Percentiles rank a stretch among this genome's conserved stretches.
Conservation (phyloP, 2,329 filamentous ascomycete species). For the Spiromastix sp. region DNA sequence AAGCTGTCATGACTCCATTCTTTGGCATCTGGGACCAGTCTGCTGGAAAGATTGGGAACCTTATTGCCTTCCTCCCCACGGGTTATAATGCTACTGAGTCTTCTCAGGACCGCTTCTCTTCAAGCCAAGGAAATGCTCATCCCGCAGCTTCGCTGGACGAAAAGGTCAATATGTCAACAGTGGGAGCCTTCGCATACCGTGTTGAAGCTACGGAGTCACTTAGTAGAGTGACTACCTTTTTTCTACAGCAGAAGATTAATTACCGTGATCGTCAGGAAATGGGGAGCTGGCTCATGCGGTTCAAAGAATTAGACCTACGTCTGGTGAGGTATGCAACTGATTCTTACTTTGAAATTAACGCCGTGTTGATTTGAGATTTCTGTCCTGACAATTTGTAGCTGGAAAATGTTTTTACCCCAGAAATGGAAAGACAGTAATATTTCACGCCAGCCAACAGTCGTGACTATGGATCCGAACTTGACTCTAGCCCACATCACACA, state of each 20-base stretch:
- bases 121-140: slow-evolving; percentile 11
- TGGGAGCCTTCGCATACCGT: slow-evolving; percentile 39
- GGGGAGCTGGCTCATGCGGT: slow-evolving; percentile 36
- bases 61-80: slow-evolving; percentile 28
- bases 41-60: slow-evolving; percentile 29
- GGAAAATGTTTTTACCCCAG: slow-evolving; percentile 37
- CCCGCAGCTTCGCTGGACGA: too few relatives aligned
- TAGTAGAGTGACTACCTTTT: slow-evolving; percentile 36
- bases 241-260: slow-evolving; percentile 36
- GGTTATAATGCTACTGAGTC: slow-evolving; percentile 8
- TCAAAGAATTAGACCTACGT: slow-evolving; percentile 39
- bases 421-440: slow-evolving; percentile 32
- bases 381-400: slow-evolving; percentile 22
- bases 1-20: slow-evolving; percentile 32
- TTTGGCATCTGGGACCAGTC: slow-evolving; percentile 39
- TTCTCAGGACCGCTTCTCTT: slow-evolving; percentile 9
- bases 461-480: slow-evolving; percentile 39
- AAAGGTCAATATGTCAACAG: slow-evolving; percentile 26
- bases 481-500: slow-evolving; percentile 41
- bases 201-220: slow-evolving; percentile 40
- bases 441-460: slow-evolving; percentile 15
- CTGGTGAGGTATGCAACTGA: slow-evolving; percentile 34
- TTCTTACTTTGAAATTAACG: too few relatives aligned
- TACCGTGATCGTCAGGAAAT: slow-evolving; percentile 30
- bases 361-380: too few relatives aligned